Evolutionary conservation across 2,329 filamentous ascomycete species (phyloP), one percentile per base, ranked within the genome.

Genomic region (Xylariaceae sp.): DNA sequence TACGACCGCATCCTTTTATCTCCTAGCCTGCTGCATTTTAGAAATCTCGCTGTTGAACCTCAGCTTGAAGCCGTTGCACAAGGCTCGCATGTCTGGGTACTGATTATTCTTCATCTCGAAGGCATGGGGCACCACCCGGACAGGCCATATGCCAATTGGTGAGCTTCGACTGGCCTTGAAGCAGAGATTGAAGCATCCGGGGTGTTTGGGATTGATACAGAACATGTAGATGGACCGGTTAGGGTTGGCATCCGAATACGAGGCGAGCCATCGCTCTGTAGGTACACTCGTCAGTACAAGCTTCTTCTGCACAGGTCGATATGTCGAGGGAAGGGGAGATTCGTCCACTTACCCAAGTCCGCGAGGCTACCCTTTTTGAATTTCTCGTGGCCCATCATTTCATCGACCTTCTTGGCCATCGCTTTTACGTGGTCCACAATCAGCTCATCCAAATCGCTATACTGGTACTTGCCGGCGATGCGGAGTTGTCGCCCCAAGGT

Each of bases 11-110:
- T 6, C 11, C 21, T 11, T 24, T 27, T 35, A 57, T 35, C 54
- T 55, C 28, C 50, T 48, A 36, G 41, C 42, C 51, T 70, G 65
- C 34, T 57, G 55, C 73, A 83, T 72, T 62, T 81, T 85, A 44
- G 72, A 71, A 60, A 88, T 69, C 59, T 79, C 75, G 48, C 69
- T 76, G 55, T 76, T 73, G 57, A 76, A 88, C 38, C 89, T 72
- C 57, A 90, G 65, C 73, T 97, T 97, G 73, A 97, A 97, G 5
- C 90, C 92, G 66, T 98, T 98, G 71, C 90, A 95, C 47, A 98
- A 70, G 34, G 88, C 88, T 51, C 84, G 77, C 85, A 97, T 95
- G 56, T 97, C 89, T 1, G 92, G 90, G 60, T 98, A 98, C 36
- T 83, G 78, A 51, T 85, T 85, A 51, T 85, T 85, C 65, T 88